Percentiles rank a stretch among this genome's conserved stretches.
Conservation (phyloP, 345 rosid species). For the Syzygium aqueum region DNA sequence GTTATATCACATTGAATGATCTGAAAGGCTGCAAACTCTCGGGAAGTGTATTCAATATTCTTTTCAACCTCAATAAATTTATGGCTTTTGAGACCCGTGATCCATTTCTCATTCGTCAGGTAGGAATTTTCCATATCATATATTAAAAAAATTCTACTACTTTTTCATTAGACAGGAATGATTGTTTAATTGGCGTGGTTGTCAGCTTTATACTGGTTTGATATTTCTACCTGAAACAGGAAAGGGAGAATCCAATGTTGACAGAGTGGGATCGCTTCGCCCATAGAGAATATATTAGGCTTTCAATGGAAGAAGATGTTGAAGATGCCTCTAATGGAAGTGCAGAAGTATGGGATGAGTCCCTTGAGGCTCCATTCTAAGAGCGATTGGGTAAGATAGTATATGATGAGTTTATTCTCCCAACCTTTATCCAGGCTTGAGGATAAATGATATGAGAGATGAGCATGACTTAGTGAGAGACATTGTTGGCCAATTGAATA, state of each 20-base stretch:
- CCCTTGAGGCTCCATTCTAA: conserved; percentile 16
- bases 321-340: conserved; percentile 19
- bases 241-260: conserved; percentile 12
- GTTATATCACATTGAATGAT: conserved; percentile 56
- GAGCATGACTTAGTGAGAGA: background rate
- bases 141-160: background rate
- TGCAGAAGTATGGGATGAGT: conserved; percentile 21
- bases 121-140: conserved; percentile 2
- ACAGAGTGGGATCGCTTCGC: conserved; percentile 17
- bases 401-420: background rate
- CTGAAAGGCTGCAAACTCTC: conserved; percentile 63
- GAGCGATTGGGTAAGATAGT: conserved; percentile 1
- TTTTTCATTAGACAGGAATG: background rate
- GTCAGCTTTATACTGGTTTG: background rate
- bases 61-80: conserved; percentile 80
- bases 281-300: conserved; percentile 16
- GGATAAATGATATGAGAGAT: background rate
- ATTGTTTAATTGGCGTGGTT: background rate
- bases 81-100: conserved; percentile 81
- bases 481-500: background rate
- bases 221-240: conserved; percentile 1
- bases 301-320: conserved; percentile 19
- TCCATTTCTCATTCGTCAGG: conserved; percentile 77
- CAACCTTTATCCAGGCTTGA: background rate
- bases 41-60: conserved; percentile 73